A percentile compares a stretch with the other conserved stretches of the same genome.
phyloP scores from a whole-genome alignment of 164 flowering plant genomes.

The Magnolia changhungtana region DNA sequence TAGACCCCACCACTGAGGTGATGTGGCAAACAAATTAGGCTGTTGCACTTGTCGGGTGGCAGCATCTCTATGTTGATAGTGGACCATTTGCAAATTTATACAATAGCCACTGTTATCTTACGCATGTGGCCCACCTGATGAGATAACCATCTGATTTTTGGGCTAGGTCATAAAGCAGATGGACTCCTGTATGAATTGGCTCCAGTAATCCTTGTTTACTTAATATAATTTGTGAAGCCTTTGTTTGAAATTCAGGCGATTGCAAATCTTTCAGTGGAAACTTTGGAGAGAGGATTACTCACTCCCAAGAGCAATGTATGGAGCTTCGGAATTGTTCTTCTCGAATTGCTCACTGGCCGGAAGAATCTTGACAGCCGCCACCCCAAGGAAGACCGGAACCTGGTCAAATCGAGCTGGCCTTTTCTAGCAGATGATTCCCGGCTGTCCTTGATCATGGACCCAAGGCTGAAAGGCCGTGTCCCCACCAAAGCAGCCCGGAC shows the following conservation, averaged over 20 bases:
- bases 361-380: slow-evolving; percentile 65
- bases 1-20: too few relatives aligned
- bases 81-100: too few relatives aligned
- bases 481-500: slow-evolving; percentile 73
- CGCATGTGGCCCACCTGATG: too few relatives aligned
- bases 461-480: slow-evolving; percentile 81
- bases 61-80: too few relatives aligned
- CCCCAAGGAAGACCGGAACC: slow-evolving; percentile 82
- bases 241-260: slow-evolving; percentile 41
- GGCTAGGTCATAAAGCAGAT: not conserved
- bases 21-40: too few relatives aligned
- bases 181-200: not conserved
- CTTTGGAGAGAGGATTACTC: slow-evolving; percentile 74
- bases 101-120: too few relatives aligned
- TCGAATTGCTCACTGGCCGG: slow-evolving; percentile 86
- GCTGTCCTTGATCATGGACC: slow-evolving; percentile 83
- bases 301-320: slow-evolving; percentile 97
- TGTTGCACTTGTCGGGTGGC: too few relatives aligned
- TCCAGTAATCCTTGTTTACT: not conserved
- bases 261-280: slow-evolving; percentile 80
- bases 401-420: slow-evolving; percentile 86
- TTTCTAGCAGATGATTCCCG: slow-evolving; percentile 78
- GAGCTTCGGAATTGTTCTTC: slow-evolving; percentile 88
- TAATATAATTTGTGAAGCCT: not conserved
- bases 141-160: not conserved